Conservation (phyloP, 805 yeast species). For the Yarrowia sp. region DNA sequence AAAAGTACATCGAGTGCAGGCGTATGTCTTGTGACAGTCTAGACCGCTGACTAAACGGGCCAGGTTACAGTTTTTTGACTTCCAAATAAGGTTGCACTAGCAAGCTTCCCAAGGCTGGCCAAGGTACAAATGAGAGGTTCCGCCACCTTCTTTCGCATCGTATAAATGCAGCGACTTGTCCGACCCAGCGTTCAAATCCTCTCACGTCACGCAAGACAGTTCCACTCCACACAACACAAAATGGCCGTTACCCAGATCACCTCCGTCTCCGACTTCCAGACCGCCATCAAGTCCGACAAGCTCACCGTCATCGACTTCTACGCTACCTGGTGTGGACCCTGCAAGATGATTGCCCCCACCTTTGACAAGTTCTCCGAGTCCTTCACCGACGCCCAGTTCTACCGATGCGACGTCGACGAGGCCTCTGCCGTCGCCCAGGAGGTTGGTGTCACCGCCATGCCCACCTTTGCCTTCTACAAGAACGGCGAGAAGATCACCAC, state of each 20-base stretch:
- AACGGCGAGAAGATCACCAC: constrained; percentile 78
- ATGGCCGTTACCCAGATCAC: constrained; percentile 62
- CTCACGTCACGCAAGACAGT: constrained; percentile 32
- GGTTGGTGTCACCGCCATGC: constrained; percentile 68
- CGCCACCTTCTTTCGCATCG: constrained; percentile 34
- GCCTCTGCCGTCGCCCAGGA: constrained; percentile 76
- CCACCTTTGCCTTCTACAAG: constrained; percentile 78
- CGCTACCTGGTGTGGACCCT: constrained; percentile 99
- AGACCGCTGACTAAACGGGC: constrained; percentile 26
- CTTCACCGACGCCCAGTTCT: constrained; percentile 73
- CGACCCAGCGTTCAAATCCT: constrained; percentile 34
- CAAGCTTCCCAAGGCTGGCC: not conserved
- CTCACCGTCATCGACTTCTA: constrained; percentile 93
- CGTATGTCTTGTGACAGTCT: not conserved
- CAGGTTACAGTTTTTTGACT: not conserved
- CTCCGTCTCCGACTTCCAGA: constrained; percentile 66
- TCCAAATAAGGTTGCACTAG: constrained; percentile 13
- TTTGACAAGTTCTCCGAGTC: constrained; percentile 60
- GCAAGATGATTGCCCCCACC: constrained; percentile 96
- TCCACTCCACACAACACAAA: constrained; percentile 42
- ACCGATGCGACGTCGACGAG: constrained; percentile 92
- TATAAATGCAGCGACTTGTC: constrained; percentile 37
- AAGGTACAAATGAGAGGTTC: constrained; percentile 29
- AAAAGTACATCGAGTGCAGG: no score
- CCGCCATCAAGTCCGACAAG: constrained; percentile 66